Evolutionary conservation across 148 eudicot genomes (phyloP).

Genomic region (Rhododendron griersonianum): DNA sequence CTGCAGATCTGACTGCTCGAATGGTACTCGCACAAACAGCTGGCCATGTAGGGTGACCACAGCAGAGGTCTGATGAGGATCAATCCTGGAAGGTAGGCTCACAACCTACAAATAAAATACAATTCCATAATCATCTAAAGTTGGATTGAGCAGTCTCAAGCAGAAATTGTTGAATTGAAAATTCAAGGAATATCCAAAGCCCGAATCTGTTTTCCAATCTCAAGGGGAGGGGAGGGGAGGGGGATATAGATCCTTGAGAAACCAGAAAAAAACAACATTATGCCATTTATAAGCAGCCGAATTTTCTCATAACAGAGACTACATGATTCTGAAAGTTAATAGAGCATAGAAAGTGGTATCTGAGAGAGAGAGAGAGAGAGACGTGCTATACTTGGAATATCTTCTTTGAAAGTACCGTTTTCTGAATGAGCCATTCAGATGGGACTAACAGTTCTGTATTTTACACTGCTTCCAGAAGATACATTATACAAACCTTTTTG

Average conservation of each 20-base stretch:
- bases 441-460: not conserved
- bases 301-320: not conserved
- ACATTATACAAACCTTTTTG: constrained; percentile 39
- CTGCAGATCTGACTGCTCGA: constrained; percentile 43
- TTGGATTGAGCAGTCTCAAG: not conserved
- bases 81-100: constrained; percentile 89
- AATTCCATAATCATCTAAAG: not conserved
- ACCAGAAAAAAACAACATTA: not conserved
- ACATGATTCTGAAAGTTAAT: not conserved
- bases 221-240: not conserved
- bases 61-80: constrained; percentile 96
- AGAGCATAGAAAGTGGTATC: not conserved
- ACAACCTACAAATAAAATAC: constrained; percentile 54
- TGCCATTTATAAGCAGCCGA: not conserved
- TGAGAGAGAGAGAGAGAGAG: not conserved
- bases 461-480: not conserved
- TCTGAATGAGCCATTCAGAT: not conserved
- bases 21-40: constrained; percentile 80
- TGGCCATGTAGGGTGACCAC: constrained; percentile 94
- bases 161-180: not conserved
- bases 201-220: not conserved
- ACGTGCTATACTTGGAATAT: not conserved
- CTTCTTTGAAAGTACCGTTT: not conserved
- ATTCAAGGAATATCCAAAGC: not conserved
- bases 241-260: not conserved